A percentile compares a stretch with the other conserved stretches of the same genome.
phyloP scores from a whole-genome alignment of 1,284 basidiomycete species.

The Tausonia pullulans region DNA sequence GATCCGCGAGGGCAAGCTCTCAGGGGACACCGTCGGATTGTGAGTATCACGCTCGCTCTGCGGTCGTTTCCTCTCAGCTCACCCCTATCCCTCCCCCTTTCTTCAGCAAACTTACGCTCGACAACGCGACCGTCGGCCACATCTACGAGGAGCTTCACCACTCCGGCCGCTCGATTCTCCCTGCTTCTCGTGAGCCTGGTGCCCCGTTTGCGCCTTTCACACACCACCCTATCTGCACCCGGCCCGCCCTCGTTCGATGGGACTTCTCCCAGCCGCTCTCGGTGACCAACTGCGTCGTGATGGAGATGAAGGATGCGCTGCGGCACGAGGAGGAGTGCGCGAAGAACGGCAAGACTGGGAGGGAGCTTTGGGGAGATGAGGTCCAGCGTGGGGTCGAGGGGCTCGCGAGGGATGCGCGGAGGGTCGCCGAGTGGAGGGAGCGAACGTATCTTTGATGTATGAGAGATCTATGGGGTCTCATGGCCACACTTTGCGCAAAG shows the following conservation, averaged over 20 bases:
- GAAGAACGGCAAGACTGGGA: slow-evolving; percentile 33
- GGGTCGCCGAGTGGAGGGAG: background rate
- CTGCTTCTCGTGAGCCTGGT: slow-evolving; percentile 50
- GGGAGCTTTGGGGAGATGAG: slow-evolving; percentile 55
- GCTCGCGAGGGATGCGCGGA: slow-evolving; percentile 14
- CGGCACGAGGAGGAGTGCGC: slow-evolving; percentile 49
- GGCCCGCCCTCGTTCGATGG: slow-evolving; percentile 70
- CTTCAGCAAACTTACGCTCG: slow-evolving; percentile 55
- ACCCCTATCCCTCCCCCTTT: background rate
- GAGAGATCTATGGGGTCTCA: too few species aligned
- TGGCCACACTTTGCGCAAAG: too few species aligned
- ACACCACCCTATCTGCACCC: slow-evolving; percentile 20
- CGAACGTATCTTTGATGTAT: too few species aligned
- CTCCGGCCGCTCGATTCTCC: slow-evolving; percentile 54
- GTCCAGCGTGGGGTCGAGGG: slow-evolving; percentile 43
- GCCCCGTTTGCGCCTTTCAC: slow-evolving; percentile 15
- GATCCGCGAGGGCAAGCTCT: slow-evolving; percentile 20
- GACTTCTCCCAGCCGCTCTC: slow-evolving; percentile 50
- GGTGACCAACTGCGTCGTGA: slow-evolving; percentile 66
- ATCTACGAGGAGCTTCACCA: slow-evolving; percentile 79
- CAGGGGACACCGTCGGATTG: slow-evolving; percentile 15
- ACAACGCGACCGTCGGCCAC: slow-evolving; percentile 55
- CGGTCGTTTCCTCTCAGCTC: background rate
- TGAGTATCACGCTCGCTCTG: slow-evolving; percentile 2
- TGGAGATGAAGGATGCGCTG: slow-evolving; percentile 62